Evolutionary conservation across 1,284 basidiomycete genomes (phyloP).

Genomic region (Cutaneotrichosporon cutaneum): DNA sequence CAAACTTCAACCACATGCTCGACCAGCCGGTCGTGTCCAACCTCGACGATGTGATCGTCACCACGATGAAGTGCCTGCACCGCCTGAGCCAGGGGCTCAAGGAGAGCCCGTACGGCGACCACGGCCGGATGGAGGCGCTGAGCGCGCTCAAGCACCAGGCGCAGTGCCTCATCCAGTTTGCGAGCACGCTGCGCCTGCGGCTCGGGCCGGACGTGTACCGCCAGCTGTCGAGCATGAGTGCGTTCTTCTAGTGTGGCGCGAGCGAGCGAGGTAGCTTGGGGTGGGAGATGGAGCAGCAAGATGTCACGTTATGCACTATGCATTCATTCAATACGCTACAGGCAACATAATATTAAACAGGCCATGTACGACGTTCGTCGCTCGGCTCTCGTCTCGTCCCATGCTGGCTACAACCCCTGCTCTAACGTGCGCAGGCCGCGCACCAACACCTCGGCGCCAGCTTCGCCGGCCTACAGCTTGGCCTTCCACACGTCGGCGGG

Average conservation of each 20-base stretch:
- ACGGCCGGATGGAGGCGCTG: slow-evolving; percentile 42
- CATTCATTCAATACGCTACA: neutral
- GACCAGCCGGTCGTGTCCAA: slow-evolving; percentile 83
- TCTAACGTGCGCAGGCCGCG: too few species aligned
- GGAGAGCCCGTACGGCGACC: slow-evolving; percentile 64
- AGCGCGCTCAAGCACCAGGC: slow-evolving; percentile 48
- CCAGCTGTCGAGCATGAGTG: slow-evolving; percentile 61
- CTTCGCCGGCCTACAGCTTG: slow-evolving; percentile 18
- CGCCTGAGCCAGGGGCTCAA: slow-evolving; percentile 75
- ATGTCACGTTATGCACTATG: neutral
- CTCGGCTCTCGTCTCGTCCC: too few species aligned
- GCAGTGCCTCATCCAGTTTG: slow-evolving; percentile 72
- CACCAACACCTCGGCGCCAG: too few species aligned
- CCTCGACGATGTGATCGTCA: slow-evolving; percentile 80
- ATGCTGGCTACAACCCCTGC: neutral
- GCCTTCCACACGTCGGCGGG: slow-evolving; percentile 19
- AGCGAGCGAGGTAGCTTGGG: neutral
- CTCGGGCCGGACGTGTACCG: slow-evolving; percentile 90
- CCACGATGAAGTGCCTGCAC: slow-evolving; percentile 92
- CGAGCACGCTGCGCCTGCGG: slow-evolving; percentile 79
- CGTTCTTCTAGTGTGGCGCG: slow-evolving; percentile 23
- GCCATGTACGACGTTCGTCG: neutral
- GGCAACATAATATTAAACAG: neutral
- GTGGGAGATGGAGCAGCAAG: neutral
- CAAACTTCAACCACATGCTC: slow-evolving; percentile 80